These are phyloP conservation scores for Mycothermus thermophilus DNA, from an alignment of 495 filamentous ascomycete species.

Conservation along the genomic window DNA sequence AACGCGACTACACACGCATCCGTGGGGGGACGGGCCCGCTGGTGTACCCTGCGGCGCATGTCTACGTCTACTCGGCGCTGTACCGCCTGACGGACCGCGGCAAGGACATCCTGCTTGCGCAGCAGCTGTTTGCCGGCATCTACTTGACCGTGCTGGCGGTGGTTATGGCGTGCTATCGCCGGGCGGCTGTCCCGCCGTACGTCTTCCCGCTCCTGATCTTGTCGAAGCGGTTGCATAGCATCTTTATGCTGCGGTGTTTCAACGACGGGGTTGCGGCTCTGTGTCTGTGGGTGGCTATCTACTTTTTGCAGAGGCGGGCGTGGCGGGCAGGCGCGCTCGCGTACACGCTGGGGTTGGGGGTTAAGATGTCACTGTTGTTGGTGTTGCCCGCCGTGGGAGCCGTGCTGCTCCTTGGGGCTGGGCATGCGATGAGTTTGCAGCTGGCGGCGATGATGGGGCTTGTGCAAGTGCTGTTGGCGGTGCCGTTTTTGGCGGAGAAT, in stretches of 20 bases:
- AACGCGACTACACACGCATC: slow-evolving; percentile 77
- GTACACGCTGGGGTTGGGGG: slow-evolving; percentile 66
- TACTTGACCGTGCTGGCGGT: slow-evolving; percentile 62
- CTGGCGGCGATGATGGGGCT: slow-evolving; percentile 58
- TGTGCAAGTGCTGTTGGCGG: slow-evolving; percentile 59
- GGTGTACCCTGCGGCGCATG: slow-evolving; percentile 86
- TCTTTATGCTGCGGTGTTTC: slow-evolving; percentile 85
- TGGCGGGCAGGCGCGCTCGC: slow-evolving; percentile 58
- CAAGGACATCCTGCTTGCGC: slow-evolving; percentile 60
- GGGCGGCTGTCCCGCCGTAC: slow-evolving; percentile 70
- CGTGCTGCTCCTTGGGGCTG: slow-evolving; percentile 55
- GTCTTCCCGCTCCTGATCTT: slow-evolving; percentile 75
- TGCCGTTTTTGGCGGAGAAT: slow-evolving; percentile 61
- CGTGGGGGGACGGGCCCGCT: slow-evolving; percentile 82
- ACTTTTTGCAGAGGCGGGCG: slow-evolving; percentile 52
- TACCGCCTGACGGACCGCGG: slow-evolving; percentile 68
- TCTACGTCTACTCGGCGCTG: slow-evolving; percentile 75
- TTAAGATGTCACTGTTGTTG: slow-evolving; percentile 88
- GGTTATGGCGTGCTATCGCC: slow-evolving; percentile 71
- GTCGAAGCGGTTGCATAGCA: slow-evolving; percentile 85
- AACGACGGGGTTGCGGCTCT: slow-evolving; percentile 84
- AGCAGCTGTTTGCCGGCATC: slow-evolving; percentile 62
- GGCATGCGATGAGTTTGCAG: slow-evolving; percentile 44
- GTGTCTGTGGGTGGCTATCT: slow-evolving; percentile 69
- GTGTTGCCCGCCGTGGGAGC: slow-evolving; percentile 65